Evolutionary conservation across 2,329 filamentous ascomycete species (phyloP).

Genomic region (Colletotrichum theobromicola): DNA sequence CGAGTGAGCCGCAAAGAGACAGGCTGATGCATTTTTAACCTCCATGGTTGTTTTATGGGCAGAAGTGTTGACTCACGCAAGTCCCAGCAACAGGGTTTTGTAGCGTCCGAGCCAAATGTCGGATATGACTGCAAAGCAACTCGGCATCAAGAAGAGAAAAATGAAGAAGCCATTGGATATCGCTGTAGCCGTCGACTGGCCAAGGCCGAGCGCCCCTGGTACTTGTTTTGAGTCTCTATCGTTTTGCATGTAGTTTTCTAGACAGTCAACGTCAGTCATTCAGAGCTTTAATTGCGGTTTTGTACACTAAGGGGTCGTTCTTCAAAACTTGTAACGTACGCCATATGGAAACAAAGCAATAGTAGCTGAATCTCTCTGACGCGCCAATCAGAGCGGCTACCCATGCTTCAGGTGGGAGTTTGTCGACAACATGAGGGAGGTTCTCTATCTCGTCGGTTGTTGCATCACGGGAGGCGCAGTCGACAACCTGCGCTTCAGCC

Average conservation of each 20-base stretch:
- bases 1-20: slow-evolving; percentile 57
- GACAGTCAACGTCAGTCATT: neutral
- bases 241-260: slow-evolving; percentile 49
- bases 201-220: slow-evolving; percentile 55
- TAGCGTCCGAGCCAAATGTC: slow-evolving; percentile 67
- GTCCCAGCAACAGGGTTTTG: slow-evolving; percentile 51
- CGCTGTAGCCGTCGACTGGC: slow-evolving; percentile 52
- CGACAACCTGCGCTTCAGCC: neutral
- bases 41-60: too few species aligned
- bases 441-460: slow-evolving; percentile 23
- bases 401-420: slow-evolving; percentile 23
- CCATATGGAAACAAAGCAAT: slow-evolving; percentile 23
- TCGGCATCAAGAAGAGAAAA: slow-evolving; percentile 57
- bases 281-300: too few species aligned
- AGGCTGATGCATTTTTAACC: too few species aligned
- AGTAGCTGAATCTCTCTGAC: slow-evolving; percentile 25
- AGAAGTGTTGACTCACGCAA: slow-evolving; percentile 14
- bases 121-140: slow-evolving; percentile 62
- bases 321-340: neutral
- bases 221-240: slow-evolving; percentile 30
- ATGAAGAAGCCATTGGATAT: slow-evolving; percentile 54
- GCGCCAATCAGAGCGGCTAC: slow-evolving; percentile 22
- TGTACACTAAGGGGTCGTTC: neutral
- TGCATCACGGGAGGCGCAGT: slow-evolving; percentile 2
- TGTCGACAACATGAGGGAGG: slow-evolving; percentile 21